A percentile compares a stretch with the other conserved stretches of the same genome.
Evolutionary conservation across 768 basidiomycete species (phyloP).

Genomic region (Cyathus striatus): DNA sequence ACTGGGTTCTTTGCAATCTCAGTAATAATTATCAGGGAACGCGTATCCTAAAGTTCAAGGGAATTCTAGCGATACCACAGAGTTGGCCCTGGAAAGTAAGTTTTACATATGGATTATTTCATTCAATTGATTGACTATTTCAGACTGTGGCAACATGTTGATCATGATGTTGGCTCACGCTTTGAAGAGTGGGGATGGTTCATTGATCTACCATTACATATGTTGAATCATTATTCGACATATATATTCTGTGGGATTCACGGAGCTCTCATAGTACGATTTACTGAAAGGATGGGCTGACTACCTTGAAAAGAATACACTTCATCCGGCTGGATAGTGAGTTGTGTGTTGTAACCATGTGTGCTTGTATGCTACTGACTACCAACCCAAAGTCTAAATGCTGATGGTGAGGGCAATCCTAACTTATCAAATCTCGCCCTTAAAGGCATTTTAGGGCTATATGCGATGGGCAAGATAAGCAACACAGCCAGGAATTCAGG

Average conservation of each 20-base stretch:
- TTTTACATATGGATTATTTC: too few species aligned
- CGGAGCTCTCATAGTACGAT: too few species aligned
- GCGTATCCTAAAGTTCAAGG: constrained; percentile 14
- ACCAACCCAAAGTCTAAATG: constrained; percentile 1
- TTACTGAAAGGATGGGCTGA: constrained; percentile 48
- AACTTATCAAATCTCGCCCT: constrained; percentile 54
- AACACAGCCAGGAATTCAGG: too few species aligned
- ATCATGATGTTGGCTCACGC: constrained; percentile 45
- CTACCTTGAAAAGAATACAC: constrained; percentile 33
- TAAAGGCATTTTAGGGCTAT: constrained; percentile 52
- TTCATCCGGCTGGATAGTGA: constrained; percentile 32
- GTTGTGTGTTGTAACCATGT: constrained; percentile 19
- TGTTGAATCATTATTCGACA: constrained; percentile 7
- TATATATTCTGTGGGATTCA: too few species aligned
- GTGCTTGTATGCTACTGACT: constrained; percentile 4
- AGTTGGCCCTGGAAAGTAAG: constrained; percentile 18
- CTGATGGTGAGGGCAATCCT: constrained; percentile 16
- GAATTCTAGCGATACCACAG: constrained; percentile 8
- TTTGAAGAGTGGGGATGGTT: constrained; percentile 21
- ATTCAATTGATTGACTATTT: neutral
- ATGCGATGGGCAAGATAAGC: constrained; percentile 52
- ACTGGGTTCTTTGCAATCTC: neutral
- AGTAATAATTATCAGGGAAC: constrained; percentile 3
- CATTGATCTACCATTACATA: too few species aligned
- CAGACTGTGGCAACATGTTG: constrained; percentile 57